phyloP scores from a whole-genome alignment of 345 rosid species.

The Diplotaxis tenuifolia region DNA sequence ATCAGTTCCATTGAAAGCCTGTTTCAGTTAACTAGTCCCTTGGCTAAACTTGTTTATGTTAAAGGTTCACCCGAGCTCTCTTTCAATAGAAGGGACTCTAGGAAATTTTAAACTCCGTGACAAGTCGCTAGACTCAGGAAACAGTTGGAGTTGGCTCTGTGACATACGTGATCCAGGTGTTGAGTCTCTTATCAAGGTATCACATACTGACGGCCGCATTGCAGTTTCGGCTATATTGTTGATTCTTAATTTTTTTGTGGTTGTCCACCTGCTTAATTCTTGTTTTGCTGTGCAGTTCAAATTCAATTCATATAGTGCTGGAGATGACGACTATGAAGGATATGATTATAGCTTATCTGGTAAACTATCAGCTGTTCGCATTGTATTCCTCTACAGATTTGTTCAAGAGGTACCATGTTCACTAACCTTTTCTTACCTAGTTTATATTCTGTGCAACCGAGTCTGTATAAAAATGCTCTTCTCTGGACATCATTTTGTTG shows the following conservation, averaged over 20 bases:
- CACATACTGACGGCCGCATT: conserved; percentile 4
- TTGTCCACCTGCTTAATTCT: conserved; percentile 19
- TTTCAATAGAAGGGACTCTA: conserved; percentile 84
- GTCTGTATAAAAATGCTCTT: conserved; percentile 1
- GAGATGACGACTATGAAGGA: conserved; percentile 97
- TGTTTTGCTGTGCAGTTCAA: conserved; percentile 65
- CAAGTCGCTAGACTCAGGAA: conserved; percentile 73
- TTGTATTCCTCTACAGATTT: conserved; percentile 90
- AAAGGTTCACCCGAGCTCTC: conserved; percentile 89
- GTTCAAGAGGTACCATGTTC: conserved; percentile 77
- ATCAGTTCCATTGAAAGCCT: conserved; percentile 1
- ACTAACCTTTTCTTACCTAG: conserved; percentile 20
- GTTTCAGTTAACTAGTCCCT: conserved; percentile 7
- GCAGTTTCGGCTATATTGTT: background rate
- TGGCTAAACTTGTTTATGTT: conserved; percentile 35
- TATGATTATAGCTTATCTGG: conserved; percentile 89
- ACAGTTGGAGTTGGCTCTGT: conserved; percentile 93
- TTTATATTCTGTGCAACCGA: background rate
- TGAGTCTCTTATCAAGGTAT: conserved; percentile 92
- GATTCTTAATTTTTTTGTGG: conserved; percentile 15
- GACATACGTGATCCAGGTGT: conserved; percentile 95
- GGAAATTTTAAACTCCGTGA: conserved; percentile 96
- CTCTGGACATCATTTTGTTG: conserved; percentile 22
- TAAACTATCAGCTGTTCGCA: conserved; percentile 89
- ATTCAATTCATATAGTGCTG: conserved; percentile 78